phyloP scores from a whole-genome alignment of 495 filamentous ascomycete genomes.

The Tuber melanosporum region DNA sequence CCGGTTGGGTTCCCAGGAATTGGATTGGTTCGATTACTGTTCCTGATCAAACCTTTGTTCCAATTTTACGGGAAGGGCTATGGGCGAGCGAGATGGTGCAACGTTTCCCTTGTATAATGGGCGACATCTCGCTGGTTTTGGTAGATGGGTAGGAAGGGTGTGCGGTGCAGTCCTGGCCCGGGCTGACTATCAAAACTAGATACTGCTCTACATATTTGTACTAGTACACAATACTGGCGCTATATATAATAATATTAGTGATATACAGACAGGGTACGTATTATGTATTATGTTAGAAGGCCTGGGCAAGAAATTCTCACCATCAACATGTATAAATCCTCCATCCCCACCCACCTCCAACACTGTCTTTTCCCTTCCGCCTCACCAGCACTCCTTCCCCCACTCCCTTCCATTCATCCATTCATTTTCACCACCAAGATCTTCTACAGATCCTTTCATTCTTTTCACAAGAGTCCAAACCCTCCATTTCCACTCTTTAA shows the following conservation, averaged over 20 bases:
- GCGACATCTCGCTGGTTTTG: neutral
- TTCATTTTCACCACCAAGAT: neutral
- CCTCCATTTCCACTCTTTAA: neutral
- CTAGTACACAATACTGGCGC: neutral
- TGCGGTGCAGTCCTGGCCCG: too few relatives aligned
- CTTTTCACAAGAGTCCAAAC: neutral
- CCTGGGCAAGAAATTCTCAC: neutral
- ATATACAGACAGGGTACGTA: neutral
- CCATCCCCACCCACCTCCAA: neutral
- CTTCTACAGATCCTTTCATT: neutral
- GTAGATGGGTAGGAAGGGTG: neutral
- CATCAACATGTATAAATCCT: neutral
- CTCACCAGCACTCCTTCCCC: neutral
- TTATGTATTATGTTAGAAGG: neutral
- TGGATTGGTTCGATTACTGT: neutral
- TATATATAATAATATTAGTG: neutral
- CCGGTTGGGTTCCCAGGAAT: neutral
- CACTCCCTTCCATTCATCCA: neutral
- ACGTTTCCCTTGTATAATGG: neutral
- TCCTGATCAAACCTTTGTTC: neutral
- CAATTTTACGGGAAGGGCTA: neutral
- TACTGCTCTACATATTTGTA: neutral
- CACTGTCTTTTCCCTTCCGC: neutral
- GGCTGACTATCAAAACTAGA: too few relatives aligned
- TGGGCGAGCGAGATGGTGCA: neutral